These are phyloP conservation scores for Microsporum audouinii DNA, from an alignment of 2,329 filamentous ascomycete species.

Conservation along the genomic window DNA sequence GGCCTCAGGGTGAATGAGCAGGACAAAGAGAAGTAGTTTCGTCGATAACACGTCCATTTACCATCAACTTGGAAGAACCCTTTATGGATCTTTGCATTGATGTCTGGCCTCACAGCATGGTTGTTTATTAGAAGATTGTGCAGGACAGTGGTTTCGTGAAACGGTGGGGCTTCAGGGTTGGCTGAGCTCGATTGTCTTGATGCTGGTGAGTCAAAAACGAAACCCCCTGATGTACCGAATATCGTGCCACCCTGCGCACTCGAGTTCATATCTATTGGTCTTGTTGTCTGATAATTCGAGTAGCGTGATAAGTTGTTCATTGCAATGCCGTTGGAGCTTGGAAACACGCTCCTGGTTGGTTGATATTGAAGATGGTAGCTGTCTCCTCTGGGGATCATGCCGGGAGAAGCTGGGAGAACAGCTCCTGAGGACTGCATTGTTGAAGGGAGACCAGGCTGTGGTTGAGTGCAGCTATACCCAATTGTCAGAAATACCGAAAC, in stretches of 20 bases:
- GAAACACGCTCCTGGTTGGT: conserved; percentile 17
- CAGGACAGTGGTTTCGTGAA: conserved; percentile 29
- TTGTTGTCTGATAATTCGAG: conserved; percentile 25
- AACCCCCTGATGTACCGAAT: conserved; percentile 17
- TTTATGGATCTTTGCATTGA: conserved; percentile 74
- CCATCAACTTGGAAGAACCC: conserved; percentile 72
- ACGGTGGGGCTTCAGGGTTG: conserved; percentile 33
- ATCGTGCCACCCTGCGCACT: conserved; percentile 23
- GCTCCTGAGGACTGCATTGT: conserved; percentile 24
- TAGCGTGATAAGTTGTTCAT: conserved; percentile 26
- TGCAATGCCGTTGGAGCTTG: conserved; percentile 20
- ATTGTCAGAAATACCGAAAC: conserved; percentile 3
- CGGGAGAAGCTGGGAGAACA: conserved; percentile 19
- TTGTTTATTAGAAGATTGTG: conserved; percentile 26
- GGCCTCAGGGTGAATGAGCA: conserved; percentile 65
- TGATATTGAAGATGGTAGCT: conserved; percentile 19
- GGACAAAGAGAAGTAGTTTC: conserved; percentile 81
- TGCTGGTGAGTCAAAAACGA: conserved; percentile 18
- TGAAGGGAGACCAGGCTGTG: conserved; percentile 37
- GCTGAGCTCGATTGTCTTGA: conserved; percentile 22
- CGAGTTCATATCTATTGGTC: conserved; percentile 23
- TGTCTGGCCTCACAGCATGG: conserved; percentile 52
- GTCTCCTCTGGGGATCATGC: conserved; percentile 31
- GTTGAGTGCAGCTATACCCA: conserved; percentile 29
- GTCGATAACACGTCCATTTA: conserved; percentile 84